Base-by-base conservation (phyloP, 2,329 filamentous ascomycete species). In the Nigrospora oryzae region DNA sequence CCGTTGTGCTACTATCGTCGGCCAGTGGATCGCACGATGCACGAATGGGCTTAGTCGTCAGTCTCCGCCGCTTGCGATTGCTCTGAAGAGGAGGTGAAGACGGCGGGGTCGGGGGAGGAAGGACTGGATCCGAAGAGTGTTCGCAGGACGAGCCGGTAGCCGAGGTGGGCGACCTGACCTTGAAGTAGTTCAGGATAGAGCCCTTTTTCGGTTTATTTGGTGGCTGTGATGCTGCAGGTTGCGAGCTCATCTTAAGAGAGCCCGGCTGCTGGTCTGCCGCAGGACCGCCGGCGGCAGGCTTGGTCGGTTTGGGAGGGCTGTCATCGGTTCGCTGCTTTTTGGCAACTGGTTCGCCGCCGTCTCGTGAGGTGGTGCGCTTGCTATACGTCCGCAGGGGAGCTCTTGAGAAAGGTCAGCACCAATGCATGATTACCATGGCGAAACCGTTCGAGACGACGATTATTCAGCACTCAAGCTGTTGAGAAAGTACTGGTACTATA, bases 311-410 rank as follows among this genome's bases (percentile, higher is more conserved):
- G 11, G 36, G 19, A 13, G 35, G 30, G 34, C 36, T 14, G 8
- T 41, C 33, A 13, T 44, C 46, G 14, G 49, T 44, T 32, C 56
- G 52, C 36, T 47, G 55, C 41, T 51, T 59, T 48, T 61, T 63
- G 12, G 46, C 13, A 2, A 40, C 15, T 3, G 54, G 56, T 33
- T 58, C 54, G 30, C 44, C n/a, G 8, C 51, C 45, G n/a, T 53
- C 55, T 4, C 38, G 46, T n/a, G 54, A 53, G 7, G 40, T 43
- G 31, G 56, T 44, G 17, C 61, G 63, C 38, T 62, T 63, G 41
- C 65, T 56, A 32, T 68, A 68, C 4, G 65, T 68, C 46, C 63
- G 63, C 23, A 66, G 46, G 2, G 57, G 57, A 35, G 59, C 53
- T 48, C 60, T 63, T 14, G 4, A 34, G 12, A 28, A 28, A 28